These are phyloP conservation scores for Luffa aegyptiaca DNA, from an alignment of 306 rosid species.

Conservation along the genomic window DNA sequence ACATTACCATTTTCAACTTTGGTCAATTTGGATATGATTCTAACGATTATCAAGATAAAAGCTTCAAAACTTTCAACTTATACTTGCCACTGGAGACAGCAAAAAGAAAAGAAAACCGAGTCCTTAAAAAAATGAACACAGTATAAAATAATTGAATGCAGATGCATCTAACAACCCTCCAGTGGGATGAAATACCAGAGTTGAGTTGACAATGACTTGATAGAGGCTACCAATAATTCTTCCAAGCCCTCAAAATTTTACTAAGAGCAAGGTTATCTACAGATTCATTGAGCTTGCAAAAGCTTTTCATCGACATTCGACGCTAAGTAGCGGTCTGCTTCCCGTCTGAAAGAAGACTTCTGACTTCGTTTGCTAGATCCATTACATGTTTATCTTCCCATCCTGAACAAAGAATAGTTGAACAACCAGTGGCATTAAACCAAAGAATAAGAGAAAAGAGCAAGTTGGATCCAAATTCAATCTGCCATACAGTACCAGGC, in stretches of 20 bases:
- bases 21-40: no score
- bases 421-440: background rate
- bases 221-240: background rate
- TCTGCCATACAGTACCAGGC: background rate
- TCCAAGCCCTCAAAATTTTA: background rate
- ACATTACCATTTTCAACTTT: no score
- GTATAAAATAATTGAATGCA: background rate
- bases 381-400: conserved; percentile 59
- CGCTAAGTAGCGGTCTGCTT: conserved; percentile 13
- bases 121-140: no score
- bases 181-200: background rate
- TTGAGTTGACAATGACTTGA: background rate
- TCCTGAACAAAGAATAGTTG: conserved; percentile 25
- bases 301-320: background rate
- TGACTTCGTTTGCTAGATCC: conserved; percentile 72
- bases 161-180: background rate
- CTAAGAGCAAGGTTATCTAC: background rate
- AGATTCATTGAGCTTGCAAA: background rate
- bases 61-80: no score
- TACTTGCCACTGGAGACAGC: background rate
- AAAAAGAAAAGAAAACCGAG: no score
- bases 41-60: no score
- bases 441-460: conserved; percentile 3
- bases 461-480: background rate
- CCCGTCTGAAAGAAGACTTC: conserved; percentile 51